These are phyloP conservation scores for Ophioceras dolichostomum DNA, from an alignment of 2,329 filamentous ascomycete species.

Conservation along the genomic window DNA sequence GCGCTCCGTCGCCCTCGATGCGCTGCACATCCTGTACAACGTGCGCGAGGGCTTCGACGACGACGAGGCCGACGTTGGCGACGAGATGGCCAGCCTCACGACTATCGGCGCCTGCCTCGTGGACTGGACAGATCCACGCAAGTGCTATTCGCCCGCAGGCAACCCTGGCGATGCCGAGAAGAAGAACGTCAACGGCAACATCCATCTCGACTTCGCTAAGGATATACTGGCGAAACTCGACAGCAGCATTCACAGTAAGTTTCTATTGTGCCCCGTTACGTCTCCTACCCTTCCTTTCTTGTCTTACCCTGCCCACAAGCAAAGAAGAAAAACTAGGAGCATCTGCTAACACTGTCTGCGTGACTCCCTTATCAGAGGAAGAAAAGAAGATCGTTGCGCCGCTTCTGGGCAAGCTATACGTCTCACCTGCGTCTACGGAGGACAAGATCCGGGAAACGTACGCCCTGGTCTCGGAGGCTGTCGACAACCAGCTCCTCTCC, in stretches of 20 bases:
- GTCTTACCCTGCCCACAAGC: not conserved
- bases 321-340: too few relatives aligned
- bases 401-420: constrained; percentile 70
- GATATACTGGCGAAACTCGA: constrained; percentile 66
- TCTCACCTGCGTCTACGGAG: constrained; percentile 54
- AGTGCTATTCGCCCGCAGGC: constrained; percentile 49
- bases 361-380: too few relatives aligned
- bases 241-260: constrained; percentile 54
- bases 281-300: too few relatives aligned
- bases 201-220: constrained; percentile 67
- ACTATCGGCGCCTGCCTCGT: constrained; percentile 72
- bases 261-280: too few relatives aligned
- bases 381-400: constrained; percentile 74
- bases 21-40: constrained; percentile 63
- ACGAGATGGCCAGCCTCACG: constrained; percentile 67
- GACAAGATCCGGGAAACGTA: constrained; percentile 46
- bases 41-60: constrained; percentile 61
- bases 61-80: constrained; percentile 61
- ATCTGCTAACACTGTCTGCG: constrained; percentile 16
- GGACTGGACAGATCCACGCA: constrained; percentile 91
- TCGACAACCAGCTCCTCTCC: constrained; percentile 46
- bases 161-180: constrained; percentile 37
- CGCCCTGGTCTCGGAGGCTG: constrained; percentile 44
- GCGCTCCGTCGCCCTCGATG: constrained; percentile 59
- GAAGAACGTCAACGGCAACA: constrained; percentile 58